phyloP scores from a whole-genome alignment of 2,329 filamentous ascomycete genomes.

The Lasiodiplodia sp. region DNA sequence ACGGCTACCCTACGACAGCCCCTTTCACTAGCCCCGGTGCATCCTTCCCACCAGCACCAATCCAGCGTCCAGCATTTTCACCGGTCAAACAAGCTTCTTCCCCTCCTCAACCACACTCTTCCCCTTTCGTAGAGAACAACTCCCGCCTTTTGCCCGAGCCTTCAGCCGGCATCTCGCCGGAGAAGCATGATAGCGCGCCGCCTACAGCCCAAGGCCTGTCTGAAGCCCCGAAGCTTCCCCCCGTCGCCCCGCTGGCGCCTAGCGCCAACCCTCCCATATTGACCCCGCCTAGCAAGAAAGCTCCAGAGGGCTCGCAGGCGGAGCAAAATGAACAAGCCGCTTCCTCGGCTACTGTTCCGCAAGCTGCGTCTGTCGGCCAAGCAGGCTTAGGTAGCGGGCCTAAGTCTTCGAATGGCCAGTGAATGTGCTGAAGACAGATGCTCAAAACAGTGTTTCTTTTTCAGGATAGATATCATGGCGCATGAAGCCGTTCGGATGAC shows the following conservation, averaged over 20 bases:
- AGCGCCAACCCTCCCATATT: constrained; percentile 64
- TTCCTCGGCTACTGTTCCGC: neutral
- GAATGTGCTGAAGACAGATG: neutral
- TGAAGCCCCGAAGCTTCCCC: constrained; percentile 62
- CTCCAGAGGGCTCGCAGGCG: constrained; percentile 35
- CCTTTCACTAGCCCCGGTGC: constrained; percentile 53
- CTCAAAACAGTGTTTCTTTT: neutral
- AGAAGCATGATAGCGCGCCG: constrained; percentile 53
- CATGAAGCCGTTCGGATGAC: neutral
- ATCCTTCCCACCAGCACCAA: constrained; percentile 51
- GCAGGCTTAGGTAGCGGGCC: neutral
- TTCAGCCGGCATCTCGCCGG: constrained; percentile 53
- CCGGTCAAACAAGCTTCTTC: constrained; percentile 48
- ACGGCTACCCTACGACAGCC: constrained; percentile 41
- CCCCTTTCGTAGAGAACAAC: constrained; percentile 34
- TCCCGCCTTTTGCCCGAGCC: constrained; percentile 45
- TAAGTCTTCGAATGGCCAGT: neutral
- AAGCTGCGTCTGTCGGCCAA: neutral
- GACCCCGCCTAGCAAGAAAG: constrained; percentile 67
- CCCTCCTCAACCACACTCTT: constrained; percentile 44
- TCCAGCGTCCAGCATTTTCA: constrained; percentile 45
- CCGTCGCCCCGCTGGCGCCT: constrained; percentile 64
- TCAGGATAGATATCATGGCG: neutral
- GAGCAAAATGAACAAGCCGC: neutral
- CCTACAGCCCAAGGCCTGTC: constrained; percentile 43